Evolutionary conservation across 2,329 filamentous ascomycete species (phyloP), one percentile per base, ranked within the genome.

Genomic region (Xylariomycetidae sp.): DNA sequence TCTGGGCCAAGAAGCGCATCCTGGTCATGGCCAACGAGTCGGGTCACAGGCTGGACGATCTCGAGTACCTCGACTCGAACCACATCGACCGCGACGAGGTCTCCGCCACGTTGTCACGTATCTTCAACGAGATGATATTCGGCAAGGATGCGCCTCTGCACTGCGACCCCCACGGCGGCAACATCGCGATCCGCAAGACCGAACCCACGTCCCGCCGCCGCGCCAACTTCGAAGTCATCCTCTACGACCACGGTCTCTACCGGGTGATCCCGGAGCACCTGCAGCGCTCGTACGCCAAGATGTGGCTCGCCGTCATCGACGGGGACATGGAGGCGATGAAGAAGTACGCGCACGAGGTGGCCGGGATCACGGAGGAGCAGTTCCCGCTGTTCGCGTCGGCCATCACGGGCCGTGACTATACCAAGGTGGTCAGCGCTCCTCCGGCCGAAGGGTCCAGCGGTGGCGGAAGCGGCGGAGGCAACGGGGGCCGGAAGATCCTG

Each of bases 41-140:
- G 6, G 92, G 92, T 20, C 78, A 79, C 48, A 82, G 92, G 14
- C 83, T 88, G 3, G 92, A 98, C 57, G 90, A 98, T 55, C 74
- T 97, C 2, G 78, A 77, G 12, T 97, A 85, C 55, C 70, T 98
- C 4, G 92, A 97, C 58, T 67, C 72, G 6, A 85, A 94, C 56
- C 75, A 78, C 37, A 98, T 98, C 55, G 88, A 94, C 59, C 80
- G 92, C 14, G 92, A 97, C 54, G 90, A 97, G 61, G 92, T 98
- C 5, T 94, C 89, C 0, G 89, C 90, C 2, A 85, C 88, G 0
- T 70, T 98, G 4, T 84, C 92, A 0, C 80, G 82, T 38, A 88
- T 98, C 38, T 98, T 98, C 73, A 98, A 98, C 67, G 89, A 97
- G 58, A 98, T 98, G 92, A 96, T 98, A 48, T 98, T 98, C 47